Conservation (phyloP, 2,329 filamentous ascomycete species). For the Pestalotiopsis sp. region DNA sequence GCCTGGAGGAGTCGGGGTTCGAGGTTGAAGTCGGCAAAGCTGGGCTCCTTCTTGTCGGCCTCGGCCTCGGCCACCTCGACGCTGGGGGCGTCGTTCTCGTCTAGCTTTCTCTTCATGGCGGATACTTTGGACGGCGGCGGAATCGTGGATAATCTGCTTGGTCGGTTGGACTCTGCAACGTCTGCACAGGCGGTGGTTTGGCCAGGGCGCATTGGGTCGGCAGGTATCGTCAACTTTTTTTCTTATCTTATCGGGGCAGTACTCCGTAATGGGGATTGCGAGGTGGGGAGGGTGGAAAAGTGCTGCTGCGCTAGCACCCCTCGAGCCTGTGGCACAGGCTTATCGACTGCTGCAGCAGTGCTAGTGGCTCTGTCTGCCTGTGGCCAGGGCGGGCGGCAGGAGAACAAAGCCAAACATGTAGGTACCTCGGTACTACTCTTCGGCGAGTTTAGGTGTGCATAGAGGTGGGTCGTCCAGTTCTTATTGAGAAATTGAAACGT, state of each 20-base stretch:
- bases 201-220: neutral
- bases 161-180: neutral
- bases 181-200: neutral
- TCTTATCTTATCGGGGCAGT: neutral
- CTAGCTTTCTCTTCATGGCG: constrained; percentile 61
- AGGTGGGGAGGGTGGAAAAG: neutral
- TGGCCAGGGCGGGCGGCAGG: neutral
- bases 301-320: neutral
- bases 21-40: constrained; percentile 78
- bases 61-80: constrained; percentile 14
- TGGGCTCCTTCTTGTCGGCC: constrained; percentile 38
- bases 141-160: neutral
- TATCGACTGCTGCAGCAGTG: neutral
- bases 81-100: constrained; percentile 43
- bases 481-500: neutral
- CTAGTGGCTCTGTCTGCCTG: neutral
- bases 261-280: neutral
- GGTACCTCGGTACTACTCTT: neutral
- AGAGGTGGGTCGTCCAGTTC: neutral
- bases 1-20: constrained; percentile 86
- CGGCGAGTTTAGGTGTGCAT: neutral
- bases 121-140: neutral
- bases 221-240: neutral
- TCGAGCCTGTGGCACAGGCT: neutral
- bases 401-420: neutral